These are phyloP conservation scores for Agarophyton chilense DNA, from an alignment of 23 red algal species.

Conservation along the genomic window DNA sequence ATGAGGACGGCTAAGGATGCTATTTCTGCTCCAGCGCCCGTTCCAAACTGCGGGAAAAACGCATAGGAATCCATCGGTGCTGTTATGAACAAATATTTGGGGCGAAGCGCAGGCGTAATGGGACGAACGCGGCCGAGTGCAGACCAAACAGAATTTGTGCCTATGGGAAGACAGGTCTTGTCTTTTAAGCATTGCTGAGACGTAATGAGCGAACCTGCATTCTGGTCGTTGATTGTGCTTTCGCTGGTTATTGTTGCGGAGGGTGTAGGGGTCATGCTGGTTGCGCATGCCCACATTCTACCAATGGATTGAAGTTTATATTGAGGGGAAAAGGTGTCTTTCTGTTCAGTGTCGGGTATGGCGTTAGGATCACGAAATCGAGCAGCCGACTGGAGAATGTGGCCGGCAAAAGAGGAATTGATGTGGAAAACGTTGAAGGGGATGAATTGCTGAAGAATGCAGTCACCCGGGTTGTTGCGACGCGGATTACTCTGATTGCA, in stretches of 20 bases:
- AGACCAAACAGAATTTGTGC: constrained; percentile 72
- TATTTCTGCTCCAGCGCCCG: constrained; percentile 74
- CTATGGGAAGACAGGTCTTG: constrained; percentile 70
- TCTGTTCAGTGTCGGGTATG: neutral
- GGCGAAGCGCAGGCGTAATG: neutral
- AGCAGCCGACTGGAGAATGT: neutral
- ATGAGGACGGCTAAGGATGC: constrained; percentile 57
- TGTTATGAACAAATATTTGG: constrained; percentile 47
- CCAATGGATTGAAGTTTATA: constrained; percentile 63
- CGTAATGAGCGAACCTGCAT: neutral
- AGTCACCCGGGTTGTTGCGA: constrained; percentile 20
- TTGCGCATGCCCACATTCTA: constrained; percentile 69
- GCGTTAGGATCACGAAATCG: constrained; percentile 27
- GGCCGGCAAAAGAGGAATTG: constrained; percentile 11
- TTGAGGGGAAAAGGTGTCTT: constrained; percentile 4
- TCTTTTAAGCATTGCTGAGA: constrained; percentile 57
- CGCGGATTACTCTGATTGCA: neutral
- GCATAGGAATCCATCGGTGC: constrained; percentile 77
- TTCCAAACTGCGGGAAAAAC: constrained; percentile 63
- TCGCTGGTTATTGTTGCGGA: neutral
- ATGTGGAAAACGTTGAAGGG: constrained; percentile 72
- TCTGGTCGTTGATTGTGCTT: neutral
- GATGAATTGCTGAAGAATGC: constrained; percentile 29
- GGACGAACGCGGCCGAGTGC: constrained; percentile 28
- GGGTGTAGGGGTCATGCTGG: neutral